These are phyloP conservation scores for Nyssa sinensis DNA, from an alignment of 148 eudicot species.

Conservation along the genomic window DNA sequence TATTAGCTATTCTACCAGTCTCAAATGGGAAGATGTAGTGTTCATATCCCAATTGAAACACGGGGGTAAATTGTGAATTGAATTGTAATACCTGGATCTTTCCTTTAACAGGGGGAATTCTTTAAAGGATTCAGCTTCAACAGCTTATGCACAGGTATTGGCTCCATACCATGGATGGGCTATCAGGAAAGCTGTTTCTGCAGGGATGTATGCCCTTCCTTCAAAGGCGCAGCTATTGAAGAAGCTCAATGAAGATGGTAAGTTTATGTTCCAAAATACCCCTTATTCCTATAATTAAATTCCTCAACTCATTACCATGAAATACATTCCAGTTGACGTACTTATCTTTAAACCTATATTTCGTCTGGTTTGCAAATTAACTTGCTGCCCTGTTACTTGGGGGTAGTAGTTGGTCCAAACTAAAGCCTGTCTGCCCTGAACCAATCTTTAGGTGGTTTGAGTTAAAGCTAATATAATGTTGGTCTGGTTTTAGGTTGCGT, in stretches of 20 bases:
- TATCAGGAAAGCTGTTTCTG: slow-evolving; percentile 88
- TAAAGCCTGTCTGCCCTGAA: not conserved
- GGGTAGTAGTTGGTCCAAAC: not conserved
- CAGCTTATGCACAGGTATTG: slow-evolving; percentile 81
- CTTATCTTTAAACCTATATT: not conserved
- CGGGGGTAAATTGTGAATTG: too few species aligned
- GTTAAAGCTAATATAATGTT: too few species aligned
- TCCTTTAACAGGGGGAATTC: slow-evolving; percentile 56
- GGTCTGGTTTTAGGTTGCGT: not conserved
- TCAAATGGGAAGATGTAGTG: too few species aligned
- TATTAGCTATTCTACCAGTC: too few species aligned
- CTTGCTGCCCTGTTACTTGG: not conserved
- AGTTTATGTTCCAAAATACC: slow-evolving; percentile 21
- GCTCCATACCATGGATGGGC: slow-evolving; percentile 99
- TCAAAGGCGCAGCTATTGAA: slow-evolving; percentile 67
- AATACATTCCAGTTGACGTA: not conserved
- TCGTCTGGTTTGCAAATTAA: not conserved
- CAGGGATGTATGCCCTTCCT: slow-evolving; percentile 99
- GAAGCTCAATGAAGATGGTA: slow-evolving; percentile 92
- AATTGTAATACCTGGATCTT: slow-evolving; percentile 6
- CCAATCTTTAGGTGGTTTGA: not conserved
- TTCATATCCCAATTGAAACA: too few species aligned
- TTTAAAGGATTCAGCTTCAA: slow-evolving; percentile 79
- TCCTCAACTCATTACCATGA: not conserved
- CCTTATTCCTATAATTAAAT: slow-evolving; percentile 1